Evolutionary conservation across 352 stramenopile species (phyloP), one percentile per base, ranked within the genome.

Genomic region (Phytophthora melonis): DNA sequence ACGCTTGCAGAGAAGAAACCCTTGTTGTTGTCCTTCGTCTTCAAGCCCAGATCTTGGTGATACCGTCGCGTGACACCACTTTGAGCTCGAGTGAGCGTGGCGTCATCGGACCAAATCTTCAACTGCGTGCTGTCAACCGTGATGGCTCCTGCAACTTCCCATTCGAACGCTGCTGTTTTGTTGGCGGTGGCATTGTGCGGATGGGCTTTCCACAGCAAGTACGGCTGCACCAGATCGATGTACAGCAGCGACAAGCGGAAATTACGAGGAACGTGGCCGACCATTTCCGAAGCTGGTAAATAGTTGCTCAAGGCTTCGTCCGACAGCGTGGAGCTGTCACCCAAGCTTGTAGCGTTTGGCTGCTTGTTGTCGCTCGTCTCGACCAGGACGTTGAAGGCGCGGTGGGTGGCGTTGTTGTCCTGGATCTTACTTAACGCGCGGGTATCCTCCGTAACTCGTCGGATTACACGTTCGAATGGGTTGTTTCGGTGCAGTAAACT

Each of bases 251-350:
- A 90, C 41, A 99, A 78, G 36, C 96, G 84, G 55, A 99, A 88
- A 76, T 99, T 99, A 43, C 96, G 85, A 11, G 95, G 86, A 47
- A 99, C 87, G 78, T 99, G 96, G 3, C 95, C 97, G 66, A 98
- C 89, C 1, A 70, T 84, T 54, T 79, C 71, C 10, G 75, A 66
- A 11, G 70, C 62, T 54, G 78, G 57, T 13, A 91, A 27, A 61
- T 83, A 92, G 59, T 87, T 82, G 1, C 73, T 80, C 25, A 90
- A 59, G 4, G 81, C 72, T 0, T 80, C 55, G 25, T 92, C 80
- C 9, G 81, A 86, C 3, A 95, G 74, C 0, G 76, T 66, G 1
- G 76, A 68, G 11, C 72, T 81, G 49, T 81, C 88, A n/a, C 97
- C 97, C 21, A 99, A 84, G 8, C 82, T 73, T 2, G 72, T 60